Conservation (phyloP, 2,329 filamentous ascomycete species). For the Penicillium sp. region DNA sequence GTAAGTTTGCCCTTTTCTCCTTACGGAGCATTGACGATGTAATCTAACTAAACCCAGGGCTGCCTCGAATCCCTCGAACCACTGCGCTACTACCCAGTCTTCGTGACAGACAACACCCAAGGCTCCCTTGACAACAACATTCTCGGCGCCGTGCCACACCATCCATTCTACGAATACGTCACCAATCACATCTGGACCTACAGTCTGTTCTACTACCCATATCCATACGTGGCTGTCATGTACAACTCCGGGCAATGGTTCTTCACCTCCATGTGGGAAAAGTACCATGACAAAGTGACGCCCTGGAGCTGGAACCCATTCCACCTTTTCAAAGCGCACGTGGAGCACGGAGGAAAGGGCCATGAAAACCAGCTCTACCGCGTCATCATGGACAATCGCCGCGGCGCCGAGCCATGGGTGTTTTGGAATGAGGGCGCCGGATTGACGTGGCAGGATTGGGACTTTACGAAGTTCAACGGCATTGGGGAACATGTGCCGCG, state of each 20-base stretch:
- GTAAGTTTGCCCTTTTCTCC: neutral
- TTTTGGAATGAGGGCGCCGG: slow-evolving; percentile 12
- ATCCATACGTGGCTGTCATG: slow-evolving; percentile 12
- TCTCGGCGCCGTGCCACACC: slow-evolving; percentile 10
- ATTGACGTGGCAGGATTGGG: slow-evolving; percentile 12
- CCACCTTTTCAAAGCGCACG: neutral
- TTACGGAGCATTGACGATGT: neutral
- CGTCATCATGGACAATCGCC: slow-evolving; percentile 13
- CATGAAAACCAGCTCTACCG: slow-evolving; percentile 7
- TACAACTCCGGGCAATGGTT: slow-evolving; percentile 15
- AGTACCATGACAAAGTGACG: slow-evolving; percentile 11
- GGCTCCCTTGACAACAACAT: slow-evolving; percentile 14
- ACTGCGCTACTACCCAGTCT: slow-evolving; percentile 14
- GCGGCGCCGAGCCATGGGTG: slow-evolving; percentile 14
- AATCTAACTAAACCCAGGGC: slow-evolving; percentile 1
- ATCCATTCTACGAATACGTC: slow-evolving; percentile 14
- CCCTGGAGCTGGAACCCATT: neutral
- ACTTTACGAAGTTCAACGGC: slow-evolving; percentile 10
- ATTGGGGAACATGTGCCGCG: slow-evolving; percentile 6
- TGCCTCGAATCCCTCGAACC: slow-evolving; percentile 15
- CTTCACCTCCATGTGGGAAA: slow-evolving; percentile 15
- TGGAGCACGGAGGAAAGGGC: neutral
- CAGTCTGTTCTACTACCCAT: slow-evolving; percentile 6
- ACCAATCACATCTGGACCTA: slow-evolving; percentile 10
- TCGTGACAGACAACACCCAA: slow-evolving; percentile 11